Conservation (phyloP, 352 stramenopile species). For the Globisporangium spiculum region DNA sequence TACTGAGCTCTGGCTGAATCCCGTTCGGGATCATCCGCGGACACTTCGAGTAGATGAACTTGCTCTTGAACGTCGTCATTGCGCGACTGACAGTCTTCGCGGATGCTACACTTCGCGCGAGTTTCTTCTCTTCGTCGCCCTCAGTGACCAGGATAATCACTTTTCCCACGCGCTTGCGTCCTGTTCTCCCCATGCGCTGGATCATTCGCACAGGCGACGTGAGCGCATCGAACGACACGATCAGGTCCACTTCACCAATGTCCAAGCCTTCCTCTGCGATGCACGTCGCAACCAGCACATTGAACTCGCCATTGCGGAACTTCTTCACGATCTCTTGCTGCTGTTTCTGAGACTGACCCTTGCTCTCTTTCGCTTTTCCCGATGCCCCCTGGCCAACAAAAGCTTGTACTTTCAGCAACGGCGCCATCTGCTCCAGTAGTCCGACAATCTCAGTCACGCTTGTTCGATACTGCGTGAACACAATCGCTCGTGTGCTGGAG, state of each 20-base stretch:
- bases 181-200: conserved; percentile 95
- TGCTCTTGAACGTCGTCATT: conserved; percentile 88
- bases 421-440: conserved; percentile 58
- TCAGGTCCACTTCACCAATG: conserved; percentile 94
- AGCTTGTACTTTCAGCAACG: conserved; percentile 85
- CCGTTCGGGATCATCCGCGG: conserved; percentile 68
- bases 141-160: conserved; percentile 89
- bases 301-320: conserved; percentile 86
- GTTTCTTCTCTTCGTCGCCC: conserved; percentile 88
- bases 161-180: conserved; percentile 92
- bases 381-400: conserved; percentile 94
- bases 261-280: conserved; percentile 96
- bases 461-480: conserved; percentile 97
- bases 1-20: conserved; percentile 42
- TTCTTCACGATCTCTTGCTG: conserved; percentile 94
- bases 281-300: conserved; percentile 93
- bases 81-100: conserved; percentile 79
- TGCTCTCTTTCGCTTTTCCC: conserved; percentile 79
- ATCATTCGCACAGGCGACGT: conserved; percentile 95
- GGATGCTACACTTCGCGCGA: conserved; percentile 67
- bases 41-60: conserved; percentile 82
- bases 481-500: conserved; percentile 93
- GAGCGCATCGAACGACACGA: conserved; percentile 92
- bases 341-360: conserved; percentile 92
- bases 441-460: conserved; percentile 94